phyloP scores from a whole-genome alignment of 306 rosid species.

The Rosa multiflora region DNA sequence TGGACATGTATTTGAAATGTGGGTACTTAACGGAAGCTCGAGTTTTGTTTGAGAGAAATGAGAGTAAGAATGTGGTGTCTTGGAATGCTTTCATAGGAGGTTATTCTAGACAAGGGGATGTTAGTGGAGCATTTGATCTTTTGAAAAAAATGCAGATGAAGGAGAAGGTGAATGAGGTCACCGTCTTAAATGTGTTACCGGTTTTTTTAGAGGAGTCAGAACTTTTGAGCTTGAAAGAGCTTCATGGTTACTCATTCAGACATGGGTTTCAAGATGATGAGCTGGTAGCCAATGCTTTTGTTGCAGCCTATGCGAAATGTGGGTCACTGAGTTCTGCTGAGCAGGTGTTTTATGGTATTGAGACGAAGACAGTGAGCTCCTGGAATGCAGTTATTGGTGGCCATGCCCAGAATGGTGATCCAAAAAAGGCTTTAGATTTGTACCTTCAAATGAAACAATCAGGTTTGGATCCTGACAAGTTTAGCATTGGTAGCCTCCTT shows the following conservation, averaged over 20 bases:
- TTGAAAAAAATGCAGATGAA: slow-evolving; percentile 58
- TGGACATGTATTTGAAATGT: slow-evolving; percentile 80
- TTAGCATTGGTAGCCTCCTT: slow-evolving; percentile 64
- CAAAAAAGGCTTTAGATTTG: slow-evolving; percentile 57
- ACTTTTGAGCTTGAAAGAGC: slow-evolving; percentile 55
- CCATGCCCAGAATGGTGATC: slow-evolving; percentile 69
- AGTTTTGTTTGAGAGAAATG: slow-evolving; percentile 46
- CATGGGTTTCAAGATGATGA: slow-evolving; percentile 48
- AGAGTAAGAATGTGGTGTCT: slow-evolving; percentile 60
- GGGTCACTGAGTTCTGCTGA: slow-evolving; percentile 54
- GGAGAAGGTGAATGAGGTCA: slow-evolving; percentile 57
- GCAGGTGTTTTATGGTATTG: slow-evolving; percentile 49
- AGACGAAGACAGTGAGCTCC: slow-evolving; percentile 57
- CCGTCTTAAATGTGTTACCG: slow-evolving; percentile 64
- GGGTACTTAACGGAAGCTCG: slow-evolving; percentile 47
- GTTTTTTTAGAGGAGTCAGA: slow-evolving; percentile 52
- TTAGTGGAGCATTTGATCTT: slow-evolving; percentile 42
- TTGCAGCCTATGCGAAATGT: slow-evolving; percentile 69
- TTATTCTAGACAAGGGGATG: slow-evolving; percentile 59
- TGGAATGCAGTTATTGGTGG: slow-evolving; percentile 83
- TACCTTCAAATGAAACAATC: slow-evolving; percentile 55
- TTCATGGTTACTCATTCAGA: slow-evolving; percentile 67
- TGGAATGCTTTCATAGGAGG: slow-evolving; percentile 82
- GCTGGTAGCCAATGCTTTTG: slow-evolving; percentile 68
- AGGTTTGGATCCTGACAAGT: slow-evolving; percentile 55